Evolutionary conservation across 78 protist genomes (phyloP), one percentile per base, ranked within the genome.

Genomic region (Guillardia theta): DNA sequence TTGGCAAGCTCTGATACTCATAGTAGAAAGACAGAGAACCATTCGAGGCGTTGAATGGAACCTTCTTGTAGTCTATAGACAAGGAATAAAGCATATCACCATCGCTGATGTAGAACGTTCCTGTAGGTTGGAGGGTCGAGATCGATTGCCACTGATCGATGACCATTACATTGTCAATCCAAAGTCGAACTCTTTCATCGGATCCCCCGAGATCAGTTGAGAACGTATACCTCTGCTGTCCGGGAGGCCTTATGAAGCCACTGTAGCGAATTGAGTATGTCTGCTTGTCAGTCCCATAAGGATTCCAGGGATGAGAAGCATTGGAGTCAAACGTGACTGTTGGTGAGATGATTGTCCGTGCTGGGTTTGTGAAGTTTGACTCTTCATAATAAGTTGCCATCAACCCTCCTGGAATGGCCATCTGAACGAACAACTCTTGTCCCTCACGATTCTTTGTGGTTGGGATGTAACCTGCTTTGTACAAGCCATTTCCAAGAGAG

Each of bases 181-280:
- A 88, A 0, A 88, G 64, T 44, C 33, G 54, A 8, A 88, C 93
- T 10, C 93, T 54, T 41, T 88, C 93, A n/a, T n/a, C n/a, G n/a
- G n/a, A n/a, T n/a, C n/a, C n/a, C n/a, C n/a, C n/a, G n/a, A n/a
- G n/a, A n/a, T n/a, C n/a, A n/a, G n/a, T n/a, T n/a, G n/a, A n/a
- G n/a, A n/a, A n/a, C n/a, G n/a, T n/a, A n/a, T n/a, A n/a, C n/a
- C n/a, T n/a, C n/a, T n/a, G n/a, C n/a, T n/a, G n/a, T n/a, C n/a
- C n/a, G n/a, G n/a, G n/a, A n/a, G n/a, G n/a, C n/a, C n/a, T n/a
- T n/a, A n/a, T n/a, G n/a, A n/a, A n/a, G n/a, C n/a, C n/a, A n/a
- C n/a, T n/a, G n/a, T n/a, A n/a, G n/a, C n/a, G n/a, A n/a, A n/a
- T n/a, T n/a, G n/a, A n/a, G n/a, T n/a, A n/a, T n/a, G n/a, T n/a